phyloP scores from a whole-genome alignment of 352 stramenopile species.

The Pythium dissimile region DNA sequence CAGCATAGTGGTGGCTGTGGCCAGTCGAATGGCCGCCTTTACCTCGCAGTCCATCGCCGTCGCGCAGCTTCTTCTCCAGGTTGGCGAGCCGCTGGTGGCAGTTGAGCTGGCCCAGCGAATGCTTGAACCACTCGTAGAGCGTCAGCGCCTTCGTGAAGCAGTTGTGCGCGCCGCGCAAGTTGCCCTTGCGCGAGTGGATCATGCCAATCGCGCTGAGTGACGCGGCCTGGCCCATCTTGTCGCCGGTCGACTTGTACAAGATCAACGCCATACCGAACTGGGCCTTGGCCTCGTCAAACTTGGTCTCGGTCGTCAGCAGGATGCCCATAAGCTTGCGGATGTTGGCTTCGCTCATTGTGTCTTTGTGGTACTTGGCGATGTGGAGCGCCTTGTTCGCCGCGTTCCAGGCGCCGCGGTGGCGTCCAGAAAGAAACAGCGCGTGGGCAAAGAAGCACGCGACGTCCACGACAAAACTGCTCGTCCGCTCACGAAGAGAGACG shows the following conservation, averaged over 20 bases:
- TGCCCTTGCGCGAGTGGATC: conserved; percentile 78
- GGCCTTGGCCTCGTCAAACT: conserved; percentile 79
- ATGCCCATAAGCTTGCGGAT: conserved; percentile 78
- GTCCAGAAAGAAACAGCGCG: conserved; percentile 66
- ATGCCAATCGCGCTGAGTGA: conserved; percentile 76
- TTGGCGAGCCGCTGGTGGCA: conserved; percentile 79
- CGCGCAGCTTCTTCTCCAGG: conserved; percentile 80
- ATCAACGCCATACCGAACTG: conserved; percentile 77
- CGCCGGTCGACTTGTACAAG: conserved; percentile 65
- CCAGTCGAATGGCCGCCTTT: conserved; percentile 54
- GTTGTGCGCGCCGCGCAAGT: conserved; percentile 69
- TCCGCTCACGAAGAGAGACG: conserved; percentile 36
- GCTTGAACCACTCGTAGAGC: conserved; percentile 82
- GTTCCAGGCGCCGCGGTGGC: conserved; percentile 69
- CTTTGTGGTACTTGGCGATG: conserved; percentile 72
- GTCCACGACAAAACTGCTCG: conserved; percentile 52
- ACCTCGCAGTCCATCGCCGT: conserved; percentile 52
- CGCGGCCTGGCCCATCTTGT: conserved; percentile 74
- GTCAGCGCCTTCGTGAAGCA: conserved; percentile 80
- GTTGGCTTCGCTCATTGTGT: conserved; percentile 63
- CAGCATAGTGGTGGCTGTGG: conserved; percentile 79
- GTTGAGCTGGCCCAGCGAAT: conserved; percentile 72
- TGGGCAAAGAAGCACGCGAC: conserved; percentile 76
- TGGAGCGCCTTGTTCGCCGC: conserved; percentile 69
- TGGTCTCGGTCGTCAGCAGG: conserved; percentile 75